A percentile compares a stretch with the other conserved stretches of the same genome.
phyloP scores from a whole-genome alignment of 805 yeast genomes.

The Ogataea salicorniae region DNA sequence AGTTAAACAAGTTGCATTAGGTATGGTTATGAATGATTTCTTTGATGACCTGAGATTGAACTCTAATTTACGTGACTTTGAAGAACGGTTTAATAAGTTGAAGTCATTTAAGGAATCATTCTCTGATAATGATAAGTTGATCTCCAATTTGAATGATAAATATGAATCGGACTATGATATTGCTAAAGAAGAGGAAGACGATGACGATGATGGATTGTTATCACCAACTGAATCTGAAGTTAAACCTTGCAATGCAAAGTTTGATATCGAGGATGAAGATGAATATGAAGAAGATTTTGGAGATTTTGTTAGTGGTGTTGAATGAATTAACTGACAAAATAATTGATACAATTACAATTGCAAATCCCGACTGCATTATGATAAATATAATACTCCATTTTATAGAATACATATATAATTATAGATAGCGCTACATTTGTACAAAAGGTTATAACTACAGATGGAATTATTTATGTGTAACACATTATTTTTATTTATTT shows the following conservation, averaged over 20 bases:
- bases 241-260: background rate
- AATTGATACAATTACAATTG: background rate
- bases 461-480: too few relatives aligned
- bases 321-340: background rate
- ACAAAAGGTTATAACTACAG: too few relatives aligned
- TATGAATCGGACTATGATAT: constrained; percentile 5
- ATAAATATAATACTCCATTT: too few relatives aligned
- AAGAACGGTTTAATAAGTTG: constrained; percentile 16
- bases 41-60: constrained; percentile 22
- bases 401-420: too few relatives aligned
- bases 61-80: constrained; percentile 14
- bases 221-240: background rate
- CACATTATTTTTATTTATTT: background rate
- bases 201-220: constrained; percentile 1
- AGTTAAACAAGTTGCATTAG: constrained; percentile 17
- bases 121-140: constrained; percentile 2
- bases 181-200: background rate
- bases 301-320: constrained; percentile 21
- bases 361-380: too few relatives aligned
- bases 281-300: constrained; percentile 24
- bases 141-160: constrained; percentile 6
- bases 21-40: constrained; percentile 23
- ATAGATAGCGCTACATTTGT: background rate
- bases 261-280: constrained; percentile 1
- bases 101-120: constrained; percentile 9